Conservation (phyloP, 345 rosid species). For the Hevea brasiliensis region DNA sequence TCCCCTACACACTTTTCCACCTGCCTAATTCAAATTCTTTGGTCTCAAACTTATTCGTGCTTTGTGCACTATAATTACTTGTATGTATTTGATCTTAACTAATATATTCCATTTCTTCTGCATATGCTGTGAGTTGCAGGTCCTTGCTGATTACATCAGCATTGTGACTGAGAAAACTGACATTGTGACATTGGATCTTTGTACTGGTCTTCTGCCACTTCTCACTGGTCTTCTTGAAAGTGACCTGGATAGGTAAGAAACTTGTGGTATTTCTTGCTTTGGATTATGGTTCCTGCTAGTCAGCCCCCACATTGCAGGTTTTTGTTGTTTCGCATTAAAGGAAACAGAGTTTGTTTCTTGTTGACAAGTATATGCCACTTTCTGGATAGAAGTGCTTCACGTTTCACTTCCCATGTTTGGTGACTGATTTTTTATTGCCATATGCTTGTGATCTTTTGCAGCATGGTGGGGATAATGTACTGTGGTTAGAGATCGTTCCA, state of each 20-base stretch:
- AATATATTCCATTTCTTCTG: background rate
- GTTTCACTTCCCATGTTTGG: too few relatives aligned
- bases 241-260: constrained; percentile 76
- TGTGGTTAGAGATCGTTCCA: background rate
- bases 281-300: background rate
- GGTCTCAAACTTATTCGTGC: background rate
- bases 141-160: constrained; percentile 76
- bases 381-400: background rate
- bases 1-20: too few relatives aligned
- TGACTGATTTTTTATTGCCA: background rate
- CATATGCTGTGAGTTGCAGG: constrained; percentile 50
- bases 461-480: background rate
- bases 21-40: background rate
- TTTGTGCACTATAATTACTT: background rate
- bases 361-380: background rate
- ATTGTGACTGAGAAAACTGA: constrained; percentile 66
- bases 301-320: background rate
- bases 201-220: constrained; percentile 85
- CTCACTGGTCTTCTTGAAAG: constrained; percentile 73
- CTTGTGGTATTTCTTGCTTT: constrained; percentile 2
- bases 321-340: background rate
- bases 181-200: constrained; percentile 70
- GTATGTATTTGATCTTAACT: background rate
- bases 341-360: background rate
- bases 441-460: background rate